Base-by-base conservation (phyloP, 2,329 filamentous ascomycete genomes). In the Botryosphaeria agaves region DNA sequence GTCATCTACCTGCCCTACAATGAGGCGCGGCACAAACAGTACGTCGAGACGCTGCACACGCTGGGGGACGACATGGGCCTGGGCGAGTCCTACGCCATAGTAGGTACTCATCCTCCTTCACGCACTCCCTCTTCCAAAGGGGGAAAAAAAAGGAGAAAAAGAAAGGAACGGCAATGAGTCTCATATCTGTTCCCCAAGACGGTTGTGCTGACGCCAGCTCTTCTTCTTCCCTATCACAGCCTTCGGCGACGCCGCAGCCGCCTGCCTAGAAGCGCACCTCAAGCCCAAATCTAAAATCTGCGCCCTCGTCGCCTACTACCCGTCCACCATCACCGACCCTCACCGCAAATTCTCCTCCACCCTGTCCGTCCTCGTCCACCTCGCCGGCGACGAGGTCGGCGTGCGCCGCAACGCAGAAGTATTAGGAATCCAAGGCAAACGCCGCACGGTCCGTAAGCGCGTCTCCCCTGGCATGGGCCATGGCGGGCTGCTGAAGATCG, bases 281-380 rank as follows among this genome's bases (percentile, higher is more conserved):
- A 66, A 68, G 39, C 63, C 69, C 3, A 62, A 58, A 31, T 62
- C 68, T 20, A 63, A 66, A 32, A 61, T 76, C 8, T 64, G 62
- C 36, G 68, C 66, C 0, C 54, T 76, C 2, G 55, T 75, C 15
- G 70, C 69, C 12, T 76, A 76, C 53, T 76, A 77, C 39, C 72
- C 72, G 0, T 57, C 62, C 24, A 51, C 56, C 9, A 66, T 76
- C 31, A 70, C 72, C 0, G 56, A 61, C 23, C 58, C 61, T 0
- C 54, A 55, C 14, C 55, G 54, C 4, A 53, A 54, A 29, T 59
- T 57, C 34, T 55, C 58, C 4, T 41, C 53, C 7, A 52, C 50
- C 6, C 52, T 61, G 25, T 47, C 53, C 32, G 59, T 75, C 2
- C 47, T 71, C 5, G 63, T 73, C 1, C 72, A 76, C 45, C 60